Conservation (phyloP, 2,329 filamentous ascomycete genomes). For the Aspergillus pseudoterreus region DNA sequence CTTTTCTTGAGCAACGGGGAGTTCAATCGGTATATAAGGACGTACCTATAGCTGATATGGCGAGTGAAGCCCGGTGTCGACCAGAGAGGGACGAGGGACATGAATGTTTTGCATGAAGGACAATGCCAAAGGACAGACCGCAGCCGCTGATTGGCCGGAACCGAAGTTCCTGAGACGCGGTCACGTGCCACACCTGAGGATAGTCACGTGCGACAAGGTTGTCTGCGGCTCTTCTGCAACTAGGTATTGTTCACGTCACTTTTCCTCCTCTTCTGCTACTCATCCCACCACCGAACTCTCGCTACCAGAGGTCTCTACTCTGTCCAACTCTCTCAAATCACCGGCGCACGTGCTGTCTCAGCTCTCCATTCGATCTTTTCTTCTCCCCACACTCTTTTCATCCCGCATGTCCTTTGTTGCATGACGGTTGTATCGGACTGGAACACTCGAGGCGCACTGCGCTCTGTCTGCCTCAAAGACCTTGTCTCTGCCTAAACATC, state of each 20-base stretch:
- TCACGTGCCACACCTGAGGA: conserved; percentile 15
- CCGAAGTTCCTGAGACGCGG: conserved; percentile 7
- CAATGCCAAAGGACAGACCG: conserved; percentile 27
- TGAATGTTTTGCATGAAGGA: background rate
- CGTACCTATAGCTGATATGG: too few species aligned
- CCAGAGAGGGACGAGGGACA: background rate
- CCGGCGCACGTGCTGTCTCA: background rate
- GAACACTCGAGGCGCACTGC: conserved; percentile 25
- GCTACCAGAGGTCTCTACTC: background rate
- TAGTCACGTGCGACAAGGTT: conserved; percentile 16
- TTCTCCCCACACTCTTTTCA: background rate
- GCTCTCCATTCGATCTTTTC: background rate
- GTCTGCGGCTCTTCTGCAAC: conserved; percentile 9
- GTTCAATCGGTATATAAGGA: too few species aligned
- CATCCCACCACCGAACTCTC: background rate
- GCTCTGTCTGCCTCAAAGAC: conserved; percentile 16
- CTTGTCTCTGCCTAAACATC: background rate
- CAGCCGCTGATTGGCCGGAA: conserved; percentile 26
- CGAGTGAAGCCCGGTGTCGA: too few species aligned
- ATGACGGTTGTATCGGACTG: conserved; percentile 18
- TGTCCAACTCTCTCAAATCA: background rate
- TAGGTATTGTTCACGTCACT: conserved; percentile 26
- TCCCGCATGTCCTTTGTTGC: conserved; percentile 8
- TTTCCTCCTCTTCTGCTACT: conserved; percentile 16
- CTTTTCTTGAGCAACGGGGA: too few species aligned